Percentiles rank a stretch among this genome's conserved stretches.
Evolutionary conservation across 768 basidiomycete species (phyloP).

Genomic region (Podaxis pistillaris): DNA sequence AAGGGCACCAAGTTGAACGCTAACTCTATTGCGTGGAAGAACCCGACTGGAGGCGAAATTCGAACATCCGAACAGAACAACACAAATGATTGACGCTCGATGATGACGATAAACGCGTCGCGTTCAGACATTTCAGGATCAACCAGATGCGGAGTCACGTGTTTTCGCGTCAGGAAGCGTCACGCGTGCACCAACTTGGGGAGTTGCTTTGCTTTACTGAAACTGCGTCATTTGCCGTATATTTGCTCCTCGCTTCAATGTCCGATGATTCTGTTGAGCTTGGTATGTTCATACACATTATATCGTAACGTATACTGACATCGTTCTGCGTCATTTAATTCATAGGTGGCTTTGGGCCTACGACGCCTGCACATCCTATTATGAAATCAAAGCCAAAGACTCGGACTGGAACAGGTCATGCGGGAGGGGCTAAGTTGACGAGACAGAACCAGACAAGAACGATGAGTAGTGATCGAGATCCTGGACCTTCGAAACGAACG

Average conservation of each 20-base stretch:
- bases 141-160: conserved; percentile 1
- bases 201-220: not conserved
- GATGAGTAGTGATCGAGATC: not conserved
- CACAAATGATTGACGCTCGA: not conserved
- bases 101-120: not conserved
- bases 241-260: not conserved
- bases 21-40: too few relatives aligned
- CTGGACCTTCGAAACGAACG: conserved; percentile 11
- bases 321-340: not conserved
- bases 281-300: not conserved
- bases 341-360: conserved; percentile 23
- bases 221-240: not conserved
- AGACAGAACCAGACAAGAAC: conserved; percentile 13
- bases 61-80: too few relatives aligned
- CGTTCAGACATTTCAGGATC: not conserved
- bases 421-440: not conserved
- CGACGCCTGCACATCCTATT: conserved; percentile 18
- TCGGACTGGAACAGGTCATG: not conserved
- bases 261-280: conserved; percentile 14
- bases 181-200: not conserved
- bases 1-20: too few relatives aligned
- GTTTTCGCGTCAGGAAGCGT: conserved; percentile 4
- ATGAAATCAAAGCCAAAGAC: conserved; percentile 9
- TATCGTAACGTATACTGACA: not conserved
- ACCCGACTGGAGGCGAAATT: too few relatives aligned